Evolutionary conservation across 768 basidiomycete genomes (phyloP), one percentile per base, ranked within the genome.

Genomic region (Podaxis sp.): DNA sequence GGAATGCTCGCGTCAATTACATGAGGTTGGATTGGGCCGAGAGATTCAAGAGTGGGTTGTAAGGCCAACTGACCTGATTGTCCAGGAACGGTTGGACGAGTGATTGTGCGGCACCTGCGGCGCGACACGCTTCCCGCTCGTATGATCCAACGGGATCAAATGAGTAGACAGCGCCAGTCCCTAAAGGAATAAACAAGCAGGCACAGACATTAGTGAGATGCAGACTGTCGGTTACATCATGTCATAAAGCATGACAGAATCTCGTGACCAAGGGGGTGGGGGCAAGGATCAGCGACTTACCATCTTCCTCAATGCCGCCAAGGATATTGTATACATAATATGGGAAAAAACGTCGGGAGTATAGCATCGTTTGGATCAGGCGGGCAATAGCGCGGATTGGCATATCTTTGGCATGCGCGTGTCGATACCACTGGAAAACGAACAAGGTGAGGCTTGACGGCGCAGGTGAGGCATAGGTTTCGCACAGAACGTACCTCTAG

Each of bases 131-230:
- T 78, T 97, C 95, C 64, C 97, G 91, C 77, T 98, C 96, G 75
- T 99, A 99, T 53, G 93, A 95, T 27, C 97, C 97, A 36, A 98
- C 94, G 41, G 97, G 97, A 76, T 99, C 97, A 75, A 97, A 99
- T n/a, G 96, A 98, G 82, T 99, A 99, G 33, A 99, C 96, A 9
- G 96, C 94, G 57, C 97, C 97, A 40, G 93, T 86, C 11, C 96
- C 94, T 96, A 72, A 69, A 69, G 67, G 55, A 65, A 66, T 52
- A 46, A 57, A 65, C 58, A 53, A 60, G 65, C 58, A 66, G 68
- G 61, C 58, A 59, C 58, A 68, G 22, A 63, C 64, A 64, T 56
- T 64, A 53, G 52, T 49, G 57, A 63, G 57, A 68, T 50, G 67
- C 59, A 22, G 54, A 57, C 54, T 60, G 49, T 63, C 54, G 47